phyloP scores from a whole-genome alignment of 495 filamentous ascomycete species.

The Penicillium samsonianum region DNA sequence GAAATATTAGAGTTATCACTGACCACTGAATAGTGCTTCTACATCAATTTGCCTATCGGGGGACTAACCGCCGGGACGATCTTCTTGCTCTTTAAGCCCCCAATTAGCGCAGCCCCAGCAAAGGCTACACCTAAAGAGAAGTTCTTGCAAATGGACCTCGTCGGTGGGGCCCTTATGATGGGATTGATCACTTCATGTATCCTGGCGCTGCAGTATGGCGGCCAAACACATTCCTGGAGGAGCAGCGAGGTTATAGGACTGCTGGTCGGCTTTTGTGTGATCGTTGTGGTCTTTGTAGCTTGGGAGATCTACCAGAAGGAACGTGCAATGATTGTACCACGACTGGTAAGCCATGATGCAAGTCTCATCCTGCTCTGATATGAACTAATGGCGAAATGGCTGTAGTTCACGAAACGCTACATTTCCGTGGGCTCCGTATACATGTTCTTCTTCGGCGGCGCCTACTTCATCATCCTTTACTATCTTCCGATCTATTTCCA shows the following conservation, averaged over 20 bases:
- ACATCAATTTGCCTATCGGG: constrained; percentile 55
- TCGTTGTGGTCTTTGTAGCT: constrained; percentile 28
- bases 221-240: constrained; percentile 54
- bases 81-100: constrained; percentile 25
- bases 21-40: constrained; percentile 59
- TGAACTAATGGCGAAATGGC: background rate
- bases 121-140: constrained; percentile 30
- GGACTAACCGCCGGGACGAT: constrained; percentile 23
- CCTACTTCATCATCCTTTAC: constrained; percentile 53
- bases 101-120: constrained; percentile 11
- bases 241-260: constrained; percentile 45
- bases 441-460: constrained; percentile 46
- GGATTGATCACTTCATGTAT: constrained; percentile 56
- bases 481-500: constrained; percentile 49
- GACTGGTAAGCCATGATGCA: constrained; percentile 29
- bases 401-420: constrained; percentile 35
- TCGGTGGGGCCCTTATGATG: constrained; percentile 56
- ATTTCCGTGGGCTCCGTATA: constrained; percentile 38
- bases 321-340: constrained; percentile 32
- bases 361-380: background rate
- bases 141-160: constrained; percentile 38
- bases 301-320: constrained; percentile 42
- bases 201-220: constrained; percentile 67
- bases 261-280: constrained; percentile 40
- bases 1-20: background rate